phyloP scores from a whole-genome alignment of 2,329 filamentous ascomycete species.

The Ascochyta koolunga region DNA sequence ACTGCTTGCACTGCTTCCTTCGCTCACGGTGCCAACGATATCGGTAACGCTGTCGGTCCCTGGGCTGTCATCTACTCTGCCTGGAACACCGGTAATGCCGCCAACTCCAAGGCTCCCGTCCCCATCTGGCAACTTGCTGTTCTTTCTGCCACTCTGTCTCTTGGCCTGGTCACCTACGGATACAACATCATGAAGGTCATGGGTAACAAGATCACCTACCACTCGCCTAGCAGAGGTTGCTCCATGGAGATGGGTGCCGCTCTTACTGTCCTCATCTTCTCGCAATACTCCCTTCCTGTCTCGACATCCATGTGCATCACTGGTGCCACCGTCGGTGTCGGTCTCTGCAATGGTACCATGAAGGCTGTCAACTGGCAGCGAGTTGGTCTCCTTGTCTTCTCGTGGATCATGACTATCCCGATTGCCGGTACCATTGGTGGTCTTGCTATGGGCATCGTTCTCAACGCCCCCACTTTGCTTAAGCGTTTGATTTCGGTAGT shows the following conservation, averaged over 20 bases:
- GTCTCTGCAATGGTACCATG: constrained; percentile 74
- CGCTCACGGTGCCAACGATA: constrained; percentile 75
- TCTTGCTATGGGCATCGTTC: constrained; percentile 53
- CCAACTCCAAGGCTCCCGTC: constrained; percentile 67
- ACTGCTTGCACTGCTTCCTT: constrained; percentile 52
- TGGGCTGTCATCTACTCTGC: constrained; percentile 48
- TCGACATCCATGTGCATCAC: constrained; percentile 75
- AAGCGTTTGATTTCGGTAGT: constrained; percentile 2
- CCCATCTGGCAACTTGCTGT: constrained; percentile 80
- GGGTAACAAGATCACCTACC: constrained; percentile 81
- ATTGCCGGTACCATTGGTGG: constrained; percentile 64
- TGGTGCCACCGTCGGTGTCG: constrained; percentile 77
- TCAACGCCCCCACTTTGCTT: constrained; percentile 65
- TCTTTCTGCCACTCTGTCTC: constrained; percentile 65
- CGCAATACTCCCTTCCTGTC: constrained; percentile 75
- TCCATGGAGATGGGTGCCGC: constrained; percentile 84
- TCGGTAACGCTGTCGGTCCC: constrained; percentile 47
- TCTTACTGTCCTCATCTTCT: constrained; percentile 77
- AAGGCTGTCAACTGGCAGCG: constrained; percentile 77
- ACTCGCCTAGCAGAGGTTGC: constrained; percentile 62
- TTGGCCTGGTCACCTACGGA: constrained; percentile 74
- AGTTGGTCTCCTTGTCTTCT: constrained; percentile 69
- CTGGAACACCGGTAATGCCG: constrained; percentile 65
- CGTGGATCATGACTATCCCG: constrained; percentile 70
- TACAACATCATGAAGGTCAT: constrained; percentile 90